Base-by-base conservation (phyloP, 129 eudicot species). In the Helianthus annuus region DNA sequence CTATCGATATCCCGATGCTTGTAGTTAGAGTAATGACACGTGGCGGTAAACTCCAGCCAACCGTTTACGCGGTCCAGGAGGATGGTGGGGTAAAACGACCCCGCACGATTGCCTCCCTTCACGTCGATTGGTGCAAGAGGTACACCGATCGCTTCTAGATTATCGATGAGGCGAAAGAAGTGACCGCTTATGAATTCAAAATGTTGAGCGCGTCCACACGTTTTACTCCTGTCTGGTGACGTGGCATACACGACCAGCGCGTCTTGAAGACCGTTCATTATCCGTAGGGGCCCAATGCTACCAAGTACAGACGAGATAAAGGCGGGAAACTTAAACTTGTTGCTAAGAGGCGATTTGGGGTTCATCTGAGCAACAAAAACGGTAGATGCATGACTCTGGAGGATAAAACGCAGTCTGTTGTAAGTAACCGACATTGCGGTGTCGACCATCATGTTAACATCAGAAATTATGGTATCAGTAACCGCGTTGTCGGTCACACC, bases 391-490 rank as follows among this genome's bases (percentile, higher is more conserved):
- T 78, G 45, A 44, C 29, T 48, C 7, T 71, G 68, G 49, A 78
- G 72, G n/a, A 78, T 4, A 27, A 40, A 58, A 64, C 82, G 82
- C 10, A 78, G 77, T 16, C 82, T 72, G 52, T 78, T 78, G 77
- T 78, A 78, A 44, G 82, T 78, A 8, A 78, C 66, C 4, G 77
- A 9, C 42, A 78, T 78, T 7, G 77, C 82, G 0, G 77, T 45
- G 67, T 78, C 82, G 0, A 78, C 72, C 77, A 78, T 53, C 66
- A 64, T 54, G 77, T 71, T 71, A 34, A 78, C 62, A 78, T 71
- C 82, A 22, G 72, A 19, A 4, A 76, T 16, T 7, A 76, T 76
- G 75, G 80, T 58, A 9, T 58, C 48, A 15, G 72, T 78, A 15
- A 78, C 6, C 1, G 14, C 7, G 13, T 14, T 53, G 10, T 70